phyloP scores from a whole-genome alignment of 495 filamentous ascomycete species.

The Talaromyces nanjingensis region DNA sequence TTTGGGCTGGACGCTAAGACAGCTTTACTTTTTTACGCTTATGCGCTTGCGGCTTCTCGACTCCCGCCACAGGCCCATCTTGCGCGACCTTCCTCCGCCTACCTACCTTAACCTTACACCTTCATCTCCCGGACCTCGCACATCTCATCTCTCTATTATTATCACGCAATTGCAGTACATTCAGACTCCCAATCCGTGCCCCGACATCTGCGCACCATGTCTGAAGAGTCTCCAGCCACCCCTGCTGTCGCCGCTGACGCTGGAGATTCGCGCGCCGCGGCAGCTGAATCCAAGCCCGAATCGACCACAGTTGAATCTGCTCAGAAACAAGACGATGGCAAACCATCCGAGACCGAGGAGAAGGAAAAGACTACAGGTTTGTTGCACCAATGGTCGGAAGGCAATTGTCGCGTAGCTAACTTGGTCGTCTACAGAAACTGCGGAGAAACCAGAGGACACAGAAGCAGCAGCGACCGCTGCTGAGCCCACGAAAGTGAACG shows the following conservation, averaged over 20 bases:
- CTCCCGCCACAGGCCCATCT: not conserved
- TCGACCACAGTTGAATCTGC: conserved; percentile 17
- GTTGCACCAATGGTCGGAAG: not conserved
- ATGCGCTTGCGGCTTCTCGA: not conserved
- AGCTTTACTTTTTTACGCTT: conserved; percentile 10
- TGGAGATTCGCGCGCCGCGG: conserved; percentile 25
- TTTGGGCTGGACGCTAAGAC: not conserved
- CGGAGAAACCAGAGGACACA: conserved; percentile 1
- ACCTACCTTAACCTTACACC: not conserved
- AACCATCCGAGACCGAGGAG: conserved; percentile 15
- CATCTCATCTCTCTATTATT: not conserved
- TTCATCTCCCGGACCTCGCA: not conserved
- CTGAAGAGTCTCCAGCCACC: conserved; percentile 33
- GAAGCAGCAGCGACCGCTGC: conserved; percentile 17
- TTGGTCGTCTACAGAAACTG: not conserved
- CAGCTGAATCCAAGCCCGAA: conserved; percentile 22
- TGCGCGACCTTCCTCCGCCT: not conserved
- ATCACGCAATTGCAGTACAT: not conserved
- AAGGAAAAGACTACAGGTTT: not conserved
- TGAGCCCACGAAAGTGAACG: conserved; percentile 20
- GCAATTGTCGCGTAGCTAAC: conserved; percentile 13
- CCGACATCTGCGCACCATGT: conserved; percentile 30
- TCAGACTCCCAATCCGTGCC: not conserved
- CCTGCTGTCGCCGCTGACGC: conserved; percentile 25
- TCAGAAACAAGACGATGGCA: conserved; percentile 23